phyloP scores from a whole-genome alignment of 129 eudicot genomes.

The Pulicaria dysenterica region DNA sequence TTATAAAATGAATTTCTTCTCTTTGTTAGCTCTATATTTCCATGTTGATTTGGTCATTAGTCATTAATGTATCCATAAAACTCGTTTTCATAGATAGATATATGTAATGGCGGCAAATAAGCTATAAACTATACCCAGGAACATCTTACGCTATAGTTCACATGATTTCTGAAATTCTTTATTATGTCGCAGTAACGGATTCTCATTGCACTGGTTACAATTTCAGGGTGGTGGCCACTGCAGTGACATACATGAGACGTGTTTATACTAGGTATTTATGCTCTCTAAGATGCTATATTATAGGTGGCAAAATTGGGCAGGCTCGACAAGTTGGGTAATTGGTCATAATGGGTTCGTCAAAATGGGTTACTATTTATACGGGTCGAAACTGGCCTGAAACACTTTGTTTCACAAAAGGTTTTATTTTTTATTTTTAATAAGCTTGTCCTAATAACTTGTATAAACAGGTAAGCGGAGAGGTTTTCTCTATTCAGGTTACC shows the following conservation, averaged over 20 bases:
- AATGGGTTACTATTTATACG: neutral
- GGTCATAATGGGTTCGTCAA: neutral
- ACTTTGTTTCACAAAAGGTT: neutral
- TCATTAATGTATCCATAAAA: neutral
- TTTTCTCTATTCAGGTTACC: too few relatives aligned
- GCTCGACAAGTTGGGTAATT: neutral
- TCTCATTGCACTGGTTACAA: constrained; percentile 16
- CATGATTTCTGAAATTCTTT: neutral
- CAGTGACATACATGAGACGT: constrained; percentile 95
- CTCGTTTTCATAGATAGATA: neutral
- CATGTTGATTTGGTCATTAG: neutral
- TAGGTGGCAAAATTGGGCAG: neutral
- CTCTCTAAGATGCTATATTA: neutral
- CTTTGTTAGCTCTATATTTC: constrained; percentile 6
- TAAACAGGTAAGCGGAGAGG: too few relatives aligned
- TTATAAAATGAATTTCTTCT: neutral
- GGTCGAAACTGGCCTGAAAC: neutral
- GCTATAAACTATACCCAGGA: neutral
- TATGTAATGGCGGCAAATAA: neutral
- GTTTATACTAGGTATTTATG: constrained; percentile 67
- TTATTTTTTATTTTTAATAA: neutral
- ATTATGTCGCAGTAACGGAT: neutral
- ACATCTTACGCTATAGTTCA: constrained; percentile 17
- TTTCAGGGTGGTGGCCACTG: constrained; percentile 99
- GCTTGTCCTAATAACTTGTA: too few relatives aligned